phyloP scores from a whole-genome alignment of 768 basidiomycete species.

The Clitopilus hobsonii region DNA sequence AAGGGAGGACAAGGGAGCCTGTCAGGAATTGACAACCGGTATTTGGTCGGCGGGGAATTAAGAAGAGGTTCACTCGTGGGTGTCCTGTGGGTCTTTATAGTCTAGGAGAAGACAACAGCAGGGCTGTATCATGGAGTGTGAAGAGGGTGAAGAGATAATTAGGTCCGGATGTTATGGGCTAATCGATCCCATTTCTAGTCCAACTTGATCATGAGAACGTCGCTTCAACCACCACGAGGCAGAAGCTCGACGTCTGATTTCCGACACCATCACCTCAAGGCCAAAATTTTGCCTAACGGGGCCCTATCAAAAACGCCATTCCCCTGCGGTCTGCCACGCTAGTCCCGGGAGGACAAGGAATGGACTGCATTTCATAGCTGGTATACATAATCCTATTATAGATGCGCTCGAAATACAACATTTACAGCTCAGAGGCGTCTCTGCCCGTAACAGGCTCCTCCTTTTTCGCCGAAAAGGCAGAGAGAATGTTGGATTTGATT shows the following conservation, averaged over 20 bases:
- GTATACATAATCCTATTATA: too few relatives aligned
- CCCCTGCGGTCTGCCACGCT: constrained; percentile 1
- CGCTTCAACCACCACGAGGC: constrained; percentile 26
- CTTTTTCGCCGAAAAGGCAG: constrained; percentile 48
- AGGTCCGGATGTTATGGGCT: not conserved
- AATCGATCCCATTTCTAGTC: constrained; percentile 13
- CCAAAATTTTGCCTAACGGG: constrained; percentile 1
- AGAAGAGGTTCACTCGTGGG: not conserved
- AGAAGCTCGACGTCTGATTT: constrained; percentile 5
- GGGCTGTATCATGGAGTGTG: constrained; percentile 4
- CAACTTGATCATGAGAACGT: constrained; percentile 24
- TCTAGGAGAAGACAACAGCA: not conserved
- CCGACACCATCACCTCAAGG: constrained; percentile 9
- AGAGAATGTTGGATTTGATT: constrained; percentile 84
- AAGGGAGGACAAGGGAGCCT: not conserved
- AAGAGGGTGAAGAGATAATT: constrained; percentile 1
- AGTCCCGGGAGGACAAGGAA: not conserved
- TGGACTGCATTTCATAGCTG: not conserved
- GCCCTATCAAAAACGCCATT: constrained; percentile 4
- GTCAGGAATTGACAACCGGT: not conserved
- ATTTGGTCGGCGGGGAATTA: not conserved
- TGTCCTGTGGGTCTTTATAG: not conserved
- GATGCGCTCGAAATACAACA: not conserved
- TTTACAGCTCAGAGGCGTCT: constrained; percentile 41
- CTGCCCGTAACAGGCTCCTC: constrained; percentile 29